phyloP scores from a whole-genome alignment of 2,329 filamentous ascomycete genomes.

The Clonostachys rosea region DNA sequence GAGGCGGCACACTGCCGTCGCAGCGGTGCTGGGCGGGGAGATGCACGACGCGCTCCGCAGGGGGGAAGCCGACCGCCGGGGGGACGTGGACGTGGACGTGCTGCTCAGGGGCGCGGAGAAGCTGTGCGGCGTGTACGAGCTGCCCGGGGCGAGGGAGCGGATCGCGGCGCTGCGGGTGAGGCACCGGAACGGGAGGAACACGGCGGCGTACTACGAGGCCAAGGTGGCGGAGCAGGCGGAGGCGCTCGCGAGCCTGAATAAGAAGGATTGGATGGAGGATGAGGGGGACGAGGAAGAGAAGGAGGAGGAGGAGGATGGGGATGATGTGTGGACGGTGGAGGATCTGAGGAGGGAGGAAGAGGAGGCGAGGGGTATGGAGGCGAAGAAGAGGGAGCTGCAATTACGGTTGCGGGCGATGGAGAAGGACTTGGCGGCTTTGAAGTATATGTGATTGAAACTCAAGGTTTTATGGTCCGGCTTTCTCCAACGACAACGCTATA shows the following conservation, averaged over 20 bases:
- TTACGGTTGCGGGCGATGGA: conserved; percentile 47
- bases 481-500: neutral
- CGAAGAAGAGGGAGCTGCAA: conserved; percentile 52
- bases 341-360: conserved; percentile 67
- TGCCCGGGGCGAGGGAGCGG: conserved; percentile 72
- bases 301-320: conserved; percentile 42
- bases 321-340: conserved; percentile 63
- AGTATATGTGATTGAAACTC: conserved; percentile 39
- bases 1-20: conserved; percentile 76
- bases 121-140: conserved; percentile 80
- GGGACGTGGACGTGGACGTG: conserved; percentile 81
- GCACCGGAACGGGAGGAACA: conserved; percentile 66
- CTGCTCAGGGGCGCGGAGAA: conserved; percentile 85
- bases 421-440: conserved; percentile 48
- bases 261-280: conserved; percentile 46
- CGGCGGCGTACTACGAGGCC: conserved; percentile 74
- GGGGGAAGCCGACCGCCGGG: conserved; percentile 32
- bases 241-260: conserved; percentile 70
- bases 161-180: conserved; percentile 70
- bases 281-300: conserved; percentile 48
- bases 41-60: conserved; percentile 75
- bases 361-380: conserved; percentile 52
- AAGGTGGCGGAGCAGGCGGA: conserved; percentile 73
- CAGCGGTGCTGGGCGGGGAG: conserved; percentile 81
- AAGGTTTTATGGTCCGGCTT: conserved; percentile 1